Evolutionary conservation across 1,284 basidiomycete species (phyloP).

Genomic region (Ustilago nuda): DNA sequence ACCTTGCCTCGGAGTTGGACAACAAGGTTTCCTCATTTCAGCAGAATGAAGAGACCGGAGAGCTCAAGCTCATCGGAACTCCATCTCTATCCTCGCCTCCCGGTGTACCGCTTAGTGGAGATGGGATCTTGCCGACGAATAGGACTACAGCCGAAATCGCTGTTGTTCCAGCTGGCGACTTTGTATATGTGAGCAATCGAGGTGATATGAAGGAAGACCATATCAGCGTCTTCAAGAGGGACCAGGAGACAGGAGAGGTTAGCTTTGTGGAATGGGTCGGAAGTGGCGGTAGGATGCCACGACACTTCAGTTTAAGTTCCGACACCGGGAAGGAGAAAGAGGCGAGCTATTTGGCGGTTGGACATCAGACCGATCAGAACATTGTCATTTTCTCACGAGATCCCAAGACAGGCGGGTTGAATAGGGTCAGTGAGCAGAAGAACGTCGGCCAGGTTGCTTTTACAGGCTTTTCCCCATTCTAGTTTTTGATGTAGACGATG

Average conservation of each 20-base stretch:
- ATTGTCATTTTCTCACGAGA: constrained; percentile 50
- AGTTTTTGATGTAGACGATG: neutral
- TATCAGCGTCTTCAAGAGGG: constrained; percentile 48
- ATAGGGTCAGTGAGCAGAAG: constrained; percentile 8
- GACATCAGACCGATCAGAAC: constrained; percentile 50
- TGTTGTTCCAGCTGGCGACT: constrained; percentile 45
- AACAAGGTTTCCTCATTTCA: constrained; percentile 48
- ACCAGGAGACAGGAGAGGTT: constrained; percentile 26
- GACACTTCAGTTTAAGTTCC: constrained; percentile 49
- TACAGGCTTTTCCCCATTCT: constrained; percentile 51
- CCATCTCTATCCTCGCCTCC: constrained; percentile 48
- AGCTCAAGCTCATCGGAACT: constrained; percentile 21
- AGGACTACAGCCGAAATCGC: constrained; percentile 59
- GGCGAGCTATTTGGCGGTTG: constrained; percentile 47
- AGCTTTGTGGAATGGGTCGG: constrained; percentile 40
- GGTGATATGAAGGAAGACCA: constrained; percentile 55
- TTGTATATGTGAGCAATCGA: constrained; percentile 53
- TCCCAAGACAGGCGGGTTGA: constrained; percentile 23
- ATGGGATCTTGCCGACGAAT: constrained; percentile 36
- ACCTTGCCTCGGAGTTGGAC: constrained; percentile 56
- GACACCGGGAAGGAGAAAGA: constrained; percentile 25
- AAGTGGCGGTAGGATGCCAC: constrained; percentile 51
- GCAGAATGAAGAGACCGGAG: constrained; percentile 26
- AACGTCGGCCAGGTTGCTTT: constrained; percentile 44
- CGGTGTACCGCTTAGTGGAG: constrained; percentile 39